phyloP scores from a whole-genome alignment of 129 eudicot species.

The Solidago caesia region DNA sequence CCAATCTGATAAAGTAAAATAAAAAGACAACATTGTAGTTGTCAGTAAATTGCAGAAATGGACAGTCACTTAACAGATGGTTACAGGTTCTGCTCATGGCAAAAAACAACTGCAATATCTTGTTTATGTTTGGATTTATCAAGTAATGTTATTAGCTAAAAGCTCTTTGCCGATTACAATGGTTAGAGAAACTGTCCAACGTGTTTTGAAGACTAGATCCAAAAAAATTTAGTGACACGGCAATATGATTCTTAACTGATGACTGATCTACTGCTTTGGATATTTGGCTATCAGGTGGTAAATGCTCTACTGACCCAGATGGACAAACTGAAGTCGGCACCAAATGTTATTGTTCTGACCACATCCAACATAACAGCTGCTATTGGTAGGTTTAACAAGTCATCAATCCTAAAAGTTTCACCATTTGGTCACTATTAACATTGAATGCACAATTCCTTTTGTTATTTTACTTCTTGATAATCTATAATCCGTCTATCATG shows the following conservation, averaged over 20 bases:
- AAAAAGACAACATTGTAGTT: constrained; percentile 5
- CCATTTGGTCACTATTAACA: not conserved
- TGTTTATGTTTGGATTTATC: constrained; percentile 16
- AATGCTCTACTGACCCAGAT: constrained; percentile 93
- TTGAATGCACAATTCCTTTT: not conserved
- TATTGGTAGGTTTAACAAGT: constrained; percentile 52
- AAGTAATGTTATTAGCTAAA: constrained; percentile 9
- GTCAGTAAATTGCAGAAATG: not conserved
- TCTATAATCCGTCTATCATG: constrained; percentile 1
- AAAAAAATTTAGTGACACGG: constrained; percentile 11
- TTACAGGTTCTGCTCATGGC: not conserved
- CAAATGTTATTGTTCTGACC: constrained; percentile 88
- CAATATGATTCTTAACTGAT: constrained; percentile 20
- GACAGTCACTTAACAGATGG: not conserved
- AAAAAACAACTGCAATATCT: constrained; percentile 15
- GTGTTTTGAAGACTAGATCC: not conserved
- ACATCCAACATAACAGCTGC: constrained; percentile 98
- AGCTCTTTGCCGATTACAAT: constrained; percentile 15
- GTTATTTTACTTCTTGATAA: not conserved
- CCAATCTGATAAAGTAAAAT: not conserved
- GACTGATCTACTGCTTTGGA: constrained; percentile 25
- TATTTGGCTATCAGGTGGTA: constrained; percentile 67
- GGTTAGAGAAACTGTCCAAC: not conserved
- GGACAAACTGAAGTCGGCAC: constrained; percentile 86
- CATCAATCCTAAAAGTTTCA: not conserved